phyloP scores from a whole-genome alignment of 2,329 filamentous ascomycete genomes.

The Ceratocystis lukuohia region DNA sequence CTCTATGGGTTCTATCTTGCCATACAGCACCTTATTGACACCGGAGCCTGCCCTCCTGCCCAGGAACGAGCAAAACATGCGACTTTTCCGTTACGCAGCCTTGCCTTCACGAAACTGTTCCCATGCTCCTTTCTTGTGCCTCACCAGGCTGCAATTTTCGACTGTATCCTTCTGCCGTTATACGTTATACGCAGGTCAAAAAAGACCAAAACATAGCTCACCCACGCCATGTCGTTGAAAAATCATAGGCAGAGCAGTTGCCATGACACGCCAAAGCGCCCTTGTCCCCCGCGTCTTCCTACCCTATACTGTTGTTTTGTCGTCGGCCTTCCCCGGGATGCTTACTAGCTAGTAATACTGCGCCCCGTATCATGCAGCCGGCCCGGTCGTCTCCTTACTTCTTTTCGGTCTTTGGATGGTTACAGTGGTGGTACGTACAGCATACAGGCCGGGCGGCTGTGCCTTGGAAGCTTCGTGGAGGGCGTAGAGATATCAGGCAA shows the following conservation, averaged over 20 bases:
- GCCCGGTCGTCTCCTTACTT: neutral
- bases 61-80: neutral
- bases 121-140: neutral
- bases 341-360: neutral
- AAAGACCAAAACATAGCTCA: neutral
- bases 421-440: neutral
- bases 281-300: neutral
- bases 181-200: no score
- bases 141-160: no score
- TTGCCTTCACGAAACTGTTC: neutral
- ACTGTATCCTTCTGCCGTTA: no score
- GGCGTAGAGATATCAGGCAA: neutral
- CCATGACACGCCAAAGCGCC: no score
- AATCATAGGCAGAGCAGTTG: no score
- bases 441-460: neutral
- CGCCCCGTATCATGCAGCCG: neutral
- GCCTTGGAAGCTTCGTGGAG: neutral
- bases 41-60: neutral
- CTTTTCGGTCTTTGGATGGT: neutral
- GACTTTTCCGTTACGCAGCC: neutral
- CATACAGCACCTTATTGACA: no score
- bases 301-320: neutral
- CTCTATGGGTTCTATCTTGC: no score
- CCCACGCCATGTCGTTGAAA: no score
- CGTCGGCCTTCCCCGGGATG: neutral